Base-by-base conservation (phyloP, 164 flowering plant genomes). In the Macadamia integrifolia region DNA sequence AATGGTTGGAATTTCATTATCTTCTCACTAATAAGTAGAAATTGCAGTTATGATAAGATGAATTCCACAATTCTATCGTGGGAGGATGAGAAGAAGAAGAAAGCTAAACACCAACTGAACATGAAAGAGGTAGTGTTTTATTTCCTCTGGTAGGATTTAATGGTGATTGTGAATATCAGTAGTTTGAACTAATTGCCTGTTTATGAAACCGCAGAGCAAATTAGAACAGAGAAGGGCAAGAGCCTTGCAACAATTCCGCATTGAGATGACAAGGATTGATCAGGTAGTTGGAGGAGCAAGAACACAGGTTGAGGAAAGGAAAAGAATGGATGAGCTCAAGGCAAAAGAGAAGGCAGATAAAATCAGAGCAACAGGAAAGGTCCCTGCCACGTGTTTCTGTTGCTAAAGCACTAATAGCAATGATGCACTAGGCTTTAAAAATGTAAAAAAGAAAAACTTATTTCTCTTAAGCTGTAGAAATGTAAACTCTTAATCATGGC, bases 71-170 rank as follows among this genome's bases (percentile, higher is more conserved):
- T 88, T 64, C 53, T 71, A 49, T 74, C 78, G 28, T 92, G 96
- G 97, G 93, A 92, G 70, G 79, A 78, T 29, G 82, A 82, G 73
- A 92, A 80, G 77, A 88, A 82, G 76, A 57, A 52, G 73, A 80
- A 68, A 65, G 90, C 88, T 50, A 82, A 74, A 67, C 69, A 65
- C 23, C 63, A 62, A 50, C 58, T 81, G 82, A 87, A 89, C 28
- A 80, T 57, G 76, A 79, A 49, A 71, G 81, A 88, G 97, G 97
- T 89, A 40, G 44, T 32, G 6, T 28, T 15, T 28, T 18, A 5
- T 28, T 61, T 59, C n/a, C 11, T 46, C 58, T 32, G 32, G 23
- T 23, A 23, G 57, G n/a, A 44, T 15, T n/a, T 52, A 32, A 46
- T 60, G 13, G 29, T 55, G 1, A 72, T 3, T 46, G 9, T 28